Conservation (phyloP, 371 early-diverging fungal species). For the Mortierella sp. region DNA sequence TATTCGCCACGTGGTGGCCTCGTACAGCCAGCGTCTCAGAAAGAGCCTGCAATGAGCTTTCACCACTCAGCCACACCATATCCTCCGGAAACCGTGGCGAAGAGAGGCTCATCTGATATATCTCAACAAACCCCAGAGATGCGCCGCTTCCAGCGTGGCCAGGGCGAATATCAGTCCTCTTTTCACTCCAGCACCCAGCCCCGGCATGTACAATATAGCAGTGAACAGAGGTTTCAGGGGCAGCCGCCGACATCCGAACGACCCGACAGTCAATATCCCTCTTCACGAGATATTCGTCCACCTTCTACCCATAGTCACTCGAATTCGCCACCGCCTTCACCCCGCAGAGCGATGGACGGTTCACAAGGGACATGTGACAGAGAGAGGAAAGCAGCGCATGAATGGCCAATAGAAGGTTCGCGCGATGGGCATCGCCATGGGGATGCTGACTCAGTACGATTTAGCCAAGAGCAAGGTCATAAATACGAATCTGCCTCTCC, state of each 20-base stretch:
- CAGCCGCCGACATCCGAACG: too few species aligned
- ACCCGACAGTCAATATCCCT: too few species aligned
- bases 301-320: background rate
- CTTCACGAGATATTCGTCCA: background rate
- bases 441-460: background rate
- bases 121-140: background rate
- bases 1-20: conserved; percentile 19
- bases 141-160: background rate
- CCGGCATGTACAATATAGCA: background rate
- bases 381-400: background rate
- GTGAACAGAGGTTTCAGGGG: background rate
- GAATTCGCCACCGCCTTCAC: background rate
- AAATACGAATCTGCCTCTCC: conserved; percentile 21
- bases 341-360: background rate
- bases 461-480: conserved; percentile 9
- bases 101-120: background rate
- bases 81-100: background rate
- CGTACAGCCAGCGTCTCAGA: conserved; percentile 15
- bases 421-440: background rate
- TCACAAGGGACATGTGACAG: background rate
- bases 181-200: background rate
- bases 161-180: background rate
- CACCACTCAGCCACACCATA: background rate
- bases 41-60: background rate
- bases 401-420: conserved; percentile 5